Evolutionary conservation across 805 yeast species (phyloP).

Genomic region (Ogataea salicorniae): DNA sequence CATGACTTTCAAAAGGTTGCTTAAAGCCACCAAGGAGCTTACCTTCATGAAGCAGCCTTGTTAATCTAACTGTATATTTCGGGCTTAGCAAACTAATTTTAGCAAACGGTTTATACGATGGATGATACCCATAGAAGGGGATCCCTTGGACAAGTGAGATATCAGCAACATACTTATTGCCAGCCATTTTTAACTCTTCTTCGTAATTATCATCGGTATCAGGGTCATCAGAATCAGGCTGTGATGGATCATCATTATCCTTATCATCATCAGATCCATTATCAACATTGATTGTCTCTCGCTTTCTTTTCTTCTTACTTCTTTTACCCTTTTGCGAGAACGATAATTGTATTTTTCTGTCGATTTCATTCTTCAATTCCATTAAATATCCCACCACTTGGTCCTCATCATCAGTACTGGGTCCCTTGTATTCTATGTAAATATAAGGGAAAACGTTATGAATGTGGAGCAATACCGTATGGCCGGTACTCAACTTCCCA

Average conservation of each 20-base stretch:
- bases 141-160: constrained; percentile 64
- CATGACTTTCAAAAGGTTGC: constrained; percentile 73
- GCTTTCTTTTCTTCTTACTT: constrained; percentile 3
- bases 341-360: constrained; percentile 36
- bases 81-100: constrained; percentile 70
- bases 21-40: constrained; percentile 31
- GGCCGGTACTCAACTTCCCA: constrained; percentile 63
- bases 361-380: constrained; percentile 39
- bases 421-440: constrained; percentile 56
- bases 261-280: constrained; percentile 13
- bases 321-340: constrained; percentile 23
- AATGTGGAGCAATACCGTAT: constrained; percentile 59
- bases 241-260: constrained; percentile 11
- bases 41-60: constrained; percentile 43
- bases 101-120: constrained; percentile 58
- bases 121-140: constrained; percentile 80
- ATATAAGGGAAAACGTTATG: constrained; percentile 86
- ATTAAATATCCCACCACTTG: constrained; percentile 32
- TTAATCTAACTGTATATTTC: constrained; percentile 46
- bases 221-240: constrained; percentile 11
- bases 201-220: constrained; percentile 5
- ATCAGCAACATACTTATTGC: constrained; percentile 45
- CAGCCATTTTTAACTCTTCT: neutral
- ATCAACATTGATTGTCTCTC: constrained; percentile 3
- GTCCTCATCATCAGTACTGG: constrained; percentile 14